These are phyloP conservation scores for Kregervanrija fluxuum DNA, from an alignment of 805 yeast species.

Conservation along the genomic window DNA sequence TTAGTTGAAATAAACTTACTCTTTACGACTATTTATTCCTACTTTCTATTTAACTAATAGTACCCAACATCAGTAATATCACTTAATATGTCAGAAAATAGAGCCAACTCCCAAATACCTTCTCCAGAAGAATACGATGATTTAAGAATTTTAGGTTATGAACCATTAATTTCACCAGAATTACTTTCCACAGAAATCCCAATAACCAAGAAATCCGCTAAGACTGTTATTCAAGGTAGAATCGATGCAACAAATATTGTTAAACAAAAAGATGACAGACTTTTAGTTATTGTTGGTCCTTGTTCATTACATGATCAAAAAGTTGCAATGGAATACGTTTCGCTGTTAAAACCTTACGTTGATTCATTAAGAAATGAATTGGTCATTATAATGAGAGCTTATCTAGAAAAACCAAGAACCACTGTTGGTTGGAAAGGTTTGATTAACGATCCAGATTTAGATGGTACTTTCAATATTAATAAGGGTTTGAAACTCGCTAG, in stretches of 20 bases:
- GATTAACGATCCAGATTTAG: slow-evolving; percentile 93
- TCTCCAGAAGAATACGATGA: slow-evolving; percentile 65
- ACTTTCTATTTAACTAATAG: no score
- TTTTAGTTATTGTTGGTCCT: slow-evolving; percentile 88
- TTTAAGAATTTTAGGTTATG: slow-evolving; percentile 78
- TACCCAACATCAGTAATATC: no score
- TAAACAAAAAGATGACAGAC: slow-evolving; percentile 71
- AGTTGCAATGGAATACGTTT: slow-evolving; percentile 85
- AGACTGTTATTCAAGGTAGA: slow-evolving; percentile 71
- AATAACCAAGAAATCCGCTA: slow-evolving; percentile 44
- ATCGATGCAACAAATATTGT: slow-evolving; percentile 69
- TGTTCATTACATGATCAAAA: slow-evolving; percentile 92
- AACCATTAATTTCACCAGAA: slow-evolving; percentile 91
- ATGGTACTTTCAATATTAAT: slow-evolving; percentile 88
- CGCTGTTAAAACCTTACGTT: slow-evolving; percentile 54
- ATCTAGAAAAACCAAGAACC: slow-evolving; percentile 96
- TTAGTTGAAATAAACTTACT: no score
- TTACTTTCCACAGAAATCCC: slow-evolving; percentile 81
- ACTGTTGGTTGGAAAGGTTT: slow-evolving; percentile 99
- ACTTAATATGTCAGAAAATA: slow-evolving; percentile 1
- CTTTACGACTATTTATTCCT: no score
- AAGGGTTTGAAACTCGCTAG: slow-evolving; percentile 87
- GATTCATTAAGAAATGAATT: slow-evolving; percentile 71
- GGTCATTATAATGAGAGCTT: slow-evolving; percentile 91
- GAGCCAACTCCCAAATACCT: slow-evolving; percentile 32